phyloP scores from a whole-genome alignment of 331 rosid species.

The Pyrus hybrid region DNA sequence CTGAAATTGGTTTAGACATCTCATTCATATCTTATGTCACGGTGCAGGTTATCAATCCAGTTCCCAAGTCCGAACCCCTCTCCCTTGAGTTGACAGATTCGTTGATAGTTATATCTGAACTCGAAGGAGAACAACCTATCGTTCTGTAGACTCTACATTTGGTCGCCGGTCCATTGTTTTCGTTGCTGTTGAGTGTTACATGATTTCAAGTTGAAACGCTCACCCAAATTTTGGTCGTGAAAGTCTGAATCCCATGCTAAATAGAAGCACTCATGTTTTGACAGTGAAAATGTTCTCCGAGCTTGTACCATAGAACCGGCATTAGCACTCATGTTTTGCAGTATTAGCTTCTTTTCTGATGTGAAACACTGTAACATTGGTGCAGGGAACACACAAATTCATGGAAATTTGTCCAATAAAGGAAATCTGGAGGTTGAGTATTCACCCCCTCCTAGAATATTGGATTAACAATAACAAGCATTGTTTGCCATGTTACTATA shows the following conservation, averaged over 20 bases:
- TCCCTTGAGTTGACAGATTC: conserved; percentile 68
- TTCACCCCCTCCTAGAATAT: background rate
- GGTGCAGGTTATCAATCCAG: conserved; percentile 81
- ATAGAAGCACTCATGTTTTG: background rate
- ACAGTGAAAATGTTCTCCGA: background rate
- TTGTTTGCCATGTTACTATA: background rate
- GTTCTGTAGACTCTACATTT: conserved; percentile 8
- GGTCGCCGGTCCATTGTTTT: background rate
- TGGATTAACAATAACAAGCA: background rate
- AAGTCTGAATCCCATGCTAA: background rate
- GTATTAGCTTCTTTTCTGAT: background rate
- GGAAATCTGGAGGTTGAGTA: background rate
- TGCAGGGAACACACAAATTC: background rate
- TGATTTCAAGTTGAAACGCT: background rate
- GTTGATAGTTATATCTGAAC: conserved; percentile 84
- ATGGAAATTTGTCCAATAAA: background rate
- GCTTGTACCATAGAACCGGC: background rate
- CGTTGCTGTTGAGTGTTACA: background rate
- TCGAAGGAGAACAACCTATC: conserved; percentile 78
- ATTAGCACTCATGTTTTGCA: no score
- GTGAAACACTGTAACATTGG: background rate
- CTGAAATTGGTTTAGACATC: background rate
- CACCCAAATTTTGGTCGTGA: background rate
- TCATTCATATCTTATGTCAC: conserved; percentile 15
- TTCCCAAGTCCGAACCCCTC: conserved; percentile 78